Percentiles rank a stretch among this genome's conserved stretches.
These are phyloP conservation scores for Ceratobasidium sp. DNA, from an alignment of 1,284 basidiomycete species.

Conservation along the genomic window DNA sequence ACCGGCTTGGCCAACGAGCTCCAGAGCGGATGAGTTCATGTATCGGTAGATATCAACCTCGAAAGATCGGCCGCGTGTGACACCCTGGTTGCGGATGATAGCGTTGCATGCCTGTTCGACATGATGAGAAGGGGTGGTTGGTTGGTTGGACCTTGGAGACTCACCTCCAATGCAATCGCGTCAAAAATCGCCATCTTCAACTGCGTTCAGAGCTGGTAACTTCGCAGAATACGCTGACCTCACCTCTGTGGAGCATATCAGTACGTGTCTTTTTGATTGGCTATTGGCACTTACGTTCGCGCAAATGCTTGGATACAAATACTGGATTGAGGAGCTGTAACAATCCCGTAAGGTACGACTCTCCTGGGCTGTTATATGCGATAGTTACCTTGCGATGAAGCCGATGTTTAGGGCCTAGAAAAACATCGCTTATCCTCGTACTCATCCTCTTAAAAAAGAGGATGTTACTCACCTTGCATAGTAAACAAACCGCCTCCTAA, in stretches of 20 bases:
- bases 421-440: background rate
- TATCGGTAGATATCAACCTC: conserved; percentile 6
- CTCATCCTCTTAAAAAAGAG: background rate
- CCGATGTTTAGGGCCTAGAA: background rate
- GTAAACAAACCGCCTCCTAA: conserved; percentile 57
- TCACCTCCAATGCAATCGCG: background rate
- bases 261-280: background rate
- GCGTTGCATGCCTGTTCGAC: background rate
- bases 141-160: background rate
- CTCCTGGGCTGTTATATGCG: conserved; percentile 62
- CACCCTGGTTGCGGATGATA: background rate
- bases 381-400: conserved; percentile 23
- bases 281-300: conserved; percentile 50
- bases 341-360: conserved; percentile 52
- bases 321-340: conserved; percentile 64
- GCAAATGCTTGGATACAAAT: conserved; percentile 62
- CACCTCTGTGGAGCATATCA: background rate
- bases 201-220: conserved; percentile 60
- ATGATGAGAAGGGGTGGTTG: background rate
- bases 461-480: conserved; percentile 17
- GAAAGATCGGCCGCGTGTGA: background rate
- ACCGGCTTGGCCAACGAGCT: conserved; percentile 27
- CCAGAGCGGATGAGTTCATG: conserved; percentile 18
- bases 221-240: background rate
- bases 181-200: background rate